Evolutionary conservation across 495 filamentous ascomycete species (phyloP).

Genomic region (Aspergillus cavernicola): DNA sequence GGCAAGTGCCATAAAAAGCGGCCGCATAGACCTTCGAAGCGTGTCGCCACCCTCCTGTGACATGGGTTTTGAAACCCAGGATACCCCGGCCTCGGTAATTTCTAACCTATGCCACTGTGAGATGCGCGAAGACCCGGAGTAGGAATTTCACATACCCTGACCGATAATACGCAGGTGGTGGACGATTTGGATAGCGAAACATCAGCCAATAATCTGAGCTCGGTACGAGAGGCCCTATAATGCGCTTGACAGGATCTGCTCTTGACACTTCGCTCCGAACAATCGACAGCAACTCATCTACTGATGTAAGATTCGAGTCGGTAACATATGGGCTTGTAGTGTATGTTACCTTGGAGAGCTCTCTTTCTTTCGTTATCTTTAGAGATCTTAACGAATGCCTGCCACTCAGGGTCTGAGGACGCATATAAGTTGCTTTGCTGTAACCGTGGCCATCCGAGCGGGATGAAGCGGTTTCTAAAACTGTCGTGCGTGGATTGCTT

Average conservation of each 20-base stretch:
- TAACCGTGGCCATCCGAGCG: conserved; percentile 53
- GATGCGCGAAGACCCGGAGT: not conserved
- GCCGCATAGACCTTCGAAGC: conserved; percentile 31
- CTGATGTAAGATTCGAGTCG: conserved; percentile 11
- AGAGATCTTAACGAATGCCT: conserved; percentile 56
- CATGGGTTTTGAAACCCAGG: conserved; percentile 47
- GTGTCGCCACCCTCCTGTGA: conserved; percentile 31
- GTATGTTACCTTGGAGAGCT: conserved; percentile 47
- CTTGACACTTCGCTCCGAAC: conserved; percentile 32
- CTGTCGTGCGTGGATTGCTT: too few relatives aligned
- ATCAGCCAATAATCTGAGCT: conserved; percentile 56
- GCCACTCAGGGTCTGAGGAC: conserved; percentile 67
- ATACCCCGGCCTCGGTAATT: conserved; percentile 49
- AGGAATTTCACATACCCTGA: conserved; percentile 48
- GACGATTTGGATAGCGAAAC: conserved; percentile 53
- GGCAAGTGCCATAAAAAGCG: conserved; percentile 33
- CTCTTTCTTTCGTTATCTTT: conserved; percentile 45
- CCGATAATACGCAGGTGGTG: conserved; percentile 57
- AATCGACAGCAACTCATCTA: conserved; percentile 51
- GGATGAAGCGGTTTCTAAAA: conserved; percentile 59
- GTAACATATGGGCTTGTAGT: not conserved
- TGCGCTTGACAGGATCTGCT: conserved; percentile 28
- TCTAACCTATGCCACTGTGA: conserved; percentile 43
- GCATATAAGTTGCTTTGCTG: conserved; percentile 52
- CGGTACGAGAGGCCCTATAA: conserved; percentile 48